Evolutionary conservation across 2,329 filamentous ascomycete genomes (phyloP).

Genomic region (Trichoderma lentiforme): DNA sequence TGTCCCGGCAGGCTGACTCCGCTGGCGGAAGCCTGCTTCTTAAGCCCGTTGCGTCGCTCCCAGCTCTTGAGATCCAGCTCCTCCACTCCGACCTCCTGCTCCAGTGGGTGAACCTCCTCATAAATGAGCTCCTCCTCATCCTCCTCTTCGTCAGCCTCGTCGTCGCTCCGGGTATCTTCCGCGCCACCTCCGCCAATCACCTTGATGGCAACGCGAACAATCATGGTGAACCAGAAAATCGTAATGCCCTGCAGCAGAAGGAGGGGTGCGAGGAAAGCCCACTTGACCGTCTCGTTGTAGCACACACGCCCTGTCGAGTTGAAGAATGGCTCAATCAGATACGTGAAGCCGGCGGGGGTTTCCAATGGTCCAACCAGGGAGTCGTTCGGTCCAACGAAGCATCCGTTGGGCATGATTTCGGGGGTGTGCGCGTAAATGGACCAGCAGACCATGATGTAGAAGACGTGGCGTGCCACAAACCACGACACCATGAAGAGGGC

Average conservation of each 20-base stretch:
- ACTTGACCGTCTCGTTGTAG: conserved; percentile 71
- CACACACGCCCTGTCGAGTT: conserved; percentile 72
- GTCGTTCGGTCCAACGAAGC: conserved; percentile 61
- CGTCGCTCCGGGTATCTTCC: conserved; percentile 84
- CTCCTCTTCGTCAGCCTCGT: conserved; percentile 69
- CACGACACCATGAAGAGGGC: conserved; percentile 82
- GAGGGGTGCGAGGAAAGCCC: conserved; percentile 73
- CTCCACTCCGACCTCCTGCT: conserved; percentile 75
- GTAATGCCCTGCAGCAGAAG: conserved; percentile 76
- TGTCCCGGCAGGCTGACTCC: conserved; percentile 66
- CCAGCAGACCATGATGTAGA: conserved; percentile 78
- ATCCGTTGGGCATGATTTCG: conserved; percentile 61
- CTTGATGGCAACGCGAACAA: conserved; percentile 74
- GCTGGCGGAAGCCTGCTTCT: conserved; percentile 51
- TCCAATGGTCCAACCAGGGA: conserved; percentile 53
- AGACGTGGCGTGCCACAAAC: conserved; percentile 77
- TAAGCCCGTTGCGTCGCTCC: conserved; percentile 55
- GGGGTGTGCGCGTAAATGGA: conserved; percentile 71
- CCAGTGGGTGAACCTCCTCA: conserved; percentile 55
- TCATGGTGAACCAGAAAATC: conserved; percentile 86
- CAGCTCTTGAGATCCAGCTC: conserved; percentile 63
- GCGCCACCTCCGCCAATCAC: conserved; percentile 74
- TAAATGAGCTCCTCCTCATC: conserved; percentile 54
- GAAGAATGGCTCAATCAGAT: conserved; percentile 71
- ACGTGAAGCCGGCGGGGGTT: conserved; percentile 47